Conservation (phyloP, 768 basidiomycete species). For the Collybia sp. region DNA sequence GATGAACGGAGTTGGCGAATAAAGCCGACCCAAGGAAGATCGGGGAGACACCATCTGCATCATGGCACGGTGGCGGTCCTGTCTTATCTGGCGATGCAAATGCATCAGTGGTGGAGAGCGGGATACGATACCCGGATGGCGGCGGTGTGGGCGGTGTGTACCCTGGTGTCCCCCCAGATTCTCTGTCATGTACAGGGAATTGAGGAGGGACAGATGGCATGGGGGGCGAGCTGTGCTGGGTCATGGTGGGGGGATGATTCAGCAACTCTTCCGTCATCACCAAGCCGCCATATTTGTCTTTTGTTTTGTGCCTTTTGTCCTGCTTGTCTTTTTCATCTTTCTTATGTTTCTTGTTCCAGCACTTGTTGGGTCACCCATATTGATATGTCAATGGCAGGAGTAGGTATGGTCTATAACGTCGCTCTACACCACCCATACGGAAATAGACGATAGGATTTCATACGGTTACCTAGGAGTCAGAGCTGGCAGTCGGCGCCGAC, state of each 20-base stretch:
- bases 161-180: background rate
- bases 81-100: conserved; percentile 41
- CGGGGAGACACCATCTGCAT: conserved; percentile 52
- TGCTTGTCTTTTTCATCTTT: background rate
- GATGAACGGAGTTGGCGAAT: conserved; percentile 64
- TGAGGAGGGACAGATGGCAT: conserved; percentile 4
- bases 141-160: conserved; percentile 26
- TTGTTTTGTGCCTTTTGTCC: conserved; percentile 1
- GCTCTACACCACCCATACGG: too few species aligned
- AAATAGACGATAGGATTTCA: too few species aligned
- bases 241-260: conserved; percentile 6
- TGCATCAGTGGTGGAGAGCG: conserved; percentile 36
- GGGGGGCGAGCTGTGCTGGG: conserved; percentile 3
- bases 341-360: background rate
- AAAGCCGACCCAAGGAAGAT: conserved; percentile 75
- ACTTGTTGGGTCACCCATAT: background rate
- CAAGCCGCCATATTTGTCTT: conserved; percentile 3
- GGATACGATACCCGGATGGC: conserved; percentile 64
- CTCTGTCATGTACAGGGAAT: background rate
- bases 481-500: too few species aligned
- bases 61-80: conserved; percentile 48
- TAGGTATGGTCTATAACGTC: too few species aligned
- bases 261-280: conserved; percentile 1
- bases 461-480: too few species aligned
- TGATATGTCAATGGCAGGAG: too few species aligned